Percentiles rank a stretch among this genome's conserved stretches.
These are phyloP conservation scores for Verticillium alfalfae DNA, from an alignment of 2,329 filamentous ascomycete species.

Conservation along the genomic window DNA sequence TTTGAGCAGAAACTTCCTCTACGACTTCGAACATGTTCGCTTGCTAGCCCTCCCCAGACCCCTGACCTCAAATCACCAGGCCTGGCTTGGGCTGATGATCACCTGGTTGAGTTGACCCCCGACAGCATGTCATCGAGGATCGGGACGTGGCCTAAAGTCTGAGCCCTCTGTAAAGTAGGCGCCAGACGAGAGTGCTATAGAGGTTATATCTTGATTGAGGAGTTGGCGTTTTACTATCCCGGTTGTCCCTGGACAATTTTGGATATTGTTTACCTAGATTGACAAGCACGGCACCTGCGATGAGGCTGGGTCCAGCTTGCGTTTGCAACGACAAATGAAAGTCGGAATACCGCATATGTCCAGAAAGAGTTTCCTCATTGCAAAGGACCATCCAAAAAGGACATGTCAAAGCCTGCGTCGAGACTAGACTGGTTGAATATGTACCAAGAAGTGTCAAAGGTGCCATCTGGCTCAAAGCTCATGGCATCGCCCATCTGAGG, in stretches of 20 bases:
- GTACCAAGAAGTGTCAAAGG: constrained; percentile 17
- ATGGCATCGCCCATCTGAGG: constrained; percentile 12
- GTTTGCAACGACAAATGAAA: too few species aligned
- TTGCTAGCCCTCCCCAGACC: constrained; percentile 13
- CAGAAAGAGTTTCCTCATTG: neutral
- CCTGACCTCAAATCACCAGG: constrained; percentile 7
- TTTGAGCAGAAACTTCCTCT: constrained; percentile 38
- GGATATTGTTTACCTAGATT: too few species aligned
- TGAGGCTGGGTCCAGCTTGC: too few species aligned
- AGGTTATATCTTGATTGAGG: neutral
- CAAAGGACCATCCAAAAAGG: neutral
- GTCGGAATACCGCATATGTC: too few species aligned
- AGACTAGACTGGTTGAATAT: constrained; percentile 19
- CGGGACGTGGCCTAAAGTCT: constrained; percentile 6
- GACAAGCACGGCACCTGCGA: too few species aligned
- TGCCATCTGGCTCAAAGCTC: constrained; percentile 5
- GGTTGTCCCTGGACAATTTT: too few species aligned
- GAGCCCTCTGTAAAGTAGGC: neutral
- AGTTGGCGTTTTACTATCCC: neutral
- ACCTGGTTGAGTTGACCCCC: constrained; percentile 10
- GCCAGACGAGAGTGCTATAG: neutral
- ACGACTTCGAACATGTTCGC: constrained; percentile 8
- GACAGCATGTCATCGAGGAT: constrained; percentile 14
- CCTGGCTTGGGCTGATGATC: constrained; percentile 1
- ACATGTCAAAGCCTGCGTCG: constrained; percentile 14